A percentile compares a stretch with the other conserved stretches of the same genome.
Evolutionary conservation across 225 moss, liverwort and hornwort genomes (phyloP).

Genomic region (Asterella californica): DNA sequence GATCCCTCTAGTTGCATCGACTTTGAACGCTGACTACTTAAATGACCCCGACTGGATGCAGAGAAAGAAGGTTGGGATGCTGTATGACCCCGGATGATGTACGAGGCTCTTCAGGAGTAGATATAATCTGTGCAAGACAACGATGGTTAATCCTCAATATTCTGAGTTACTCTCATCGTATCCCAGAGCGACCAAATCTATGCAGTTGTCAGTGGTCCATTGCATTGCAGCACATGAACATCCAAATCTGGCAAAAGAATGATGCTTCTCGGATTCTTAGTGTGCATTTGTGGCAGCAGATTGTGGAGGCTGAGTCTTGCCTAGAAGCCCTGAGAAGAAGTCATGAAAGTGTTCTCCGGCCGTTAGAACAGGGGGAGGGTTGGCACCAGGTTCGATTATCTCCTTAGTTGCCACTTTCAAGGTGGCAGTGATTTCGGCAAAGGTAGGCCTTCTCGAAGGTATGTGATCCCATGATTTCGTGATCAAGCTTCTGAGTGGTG

Average conservation of each 20-base stretch:
- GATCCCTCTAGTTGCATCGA: not conserved
- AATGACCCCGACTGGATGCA: not conserved
- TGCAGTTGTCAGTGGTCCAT: not conserved
- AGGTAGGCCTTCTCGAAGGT: conserved; percentile 33
- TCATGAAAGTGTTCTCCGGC: not conserved
- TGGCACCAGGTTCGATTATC: not conserved
- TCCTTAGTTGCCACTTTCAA: conserved; percentile 19
- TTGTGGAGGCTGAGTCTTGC: conserved; percentile 14
- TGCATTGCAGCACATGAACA: not conserved
- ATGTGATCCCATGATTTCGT: conserved; percentile 27
- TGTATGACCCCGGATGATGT: not conserved
- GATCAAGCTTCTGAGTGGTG: conserved; percentile 26
- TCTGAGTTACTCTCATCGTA: not conserved
- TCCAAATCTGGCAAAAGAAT: not conserved
- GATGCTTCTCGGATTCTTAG: not conserved
- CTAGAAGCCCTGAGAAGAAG: conserved; percentile 13
- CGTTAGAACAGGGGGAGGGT: not conserved
- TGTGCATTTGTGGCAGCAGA: not conserved
- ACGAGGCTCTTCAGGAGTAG: conserved; percentile 2
- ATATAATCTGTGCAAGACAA: conserved; percentile 17
- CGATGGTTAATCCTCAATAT: conserved; percentile 6
- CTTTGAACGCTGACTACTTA: not conserved
- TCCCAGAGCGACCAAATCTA: not conserved
- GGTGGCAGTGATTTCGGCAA: conserved; percentile 27
- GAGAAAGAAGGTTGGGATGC: not conserved